Percentiles rank a stretch among this genome's conserved stretches.
phyloP scores from a whole-genome alignment of 2,329 filamentous ascomycete genomes.

The Trichoderma sp. region DNA sequence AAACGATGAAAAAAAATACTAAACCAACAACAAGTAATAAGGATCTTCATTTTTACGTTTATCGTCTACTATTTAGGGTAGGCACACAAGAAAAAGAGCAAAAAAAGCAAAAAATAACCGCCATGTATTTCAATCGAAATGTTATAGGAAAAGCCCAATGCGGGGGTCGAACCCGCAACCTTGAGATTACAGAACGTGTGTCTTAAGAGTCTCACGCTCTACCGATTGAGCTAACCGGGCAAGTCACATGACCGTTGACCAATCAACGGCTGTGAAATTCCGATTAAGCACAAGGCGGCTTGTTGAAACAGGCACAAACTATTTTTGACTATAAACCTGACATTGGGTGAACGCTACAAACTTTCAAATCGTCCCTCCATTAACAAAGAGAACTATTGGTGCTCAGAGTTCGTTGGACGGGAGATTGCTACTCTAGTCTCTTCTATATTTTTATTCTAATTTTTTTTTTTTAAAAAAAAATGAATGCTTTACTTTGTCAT shows the following conservation, averaged over 20 bases:
- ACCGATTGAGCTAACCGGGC: conserved; percentile 51
- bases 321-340: not conserved
- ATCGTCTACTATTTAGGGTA: not conserved
- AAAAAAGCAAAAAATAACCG: not conserved
- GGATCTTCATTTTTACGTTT: not conserved
- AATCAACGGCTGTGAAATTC: not conserved
- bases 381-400: too few relatives aligned
- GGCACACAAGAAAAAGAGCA: not conserved
- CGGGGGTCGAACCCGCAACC: conserved; percentile 59
- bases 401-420: too few relatives aligned
- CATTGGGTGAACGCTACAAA: too few relatives aligned
- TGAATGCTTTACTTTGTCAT: too few relatives aligned
- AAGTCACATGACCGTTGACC: not conserved
- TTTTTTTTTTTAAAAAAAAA: too few relatives aligned
- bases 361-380: too few relatives aligned
- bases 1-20: not conserved
- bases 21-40: too few relatives aligned
- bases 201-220: conserved; percentile 71
- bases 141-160: conserved; percentile 48
- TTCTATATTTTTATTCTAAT: too few relatives aligned
- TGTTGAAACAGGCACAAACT: not conserved
- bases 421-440: too few relatives aligned
- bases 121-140: not conserved
- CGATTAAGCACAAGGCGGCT: not conserved
- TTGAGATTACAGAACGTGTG: conserved; percentile 48